Conservation (phyloP, 371 early-diverging fungal genomes). For the Entomophthora muscae region DNA sequence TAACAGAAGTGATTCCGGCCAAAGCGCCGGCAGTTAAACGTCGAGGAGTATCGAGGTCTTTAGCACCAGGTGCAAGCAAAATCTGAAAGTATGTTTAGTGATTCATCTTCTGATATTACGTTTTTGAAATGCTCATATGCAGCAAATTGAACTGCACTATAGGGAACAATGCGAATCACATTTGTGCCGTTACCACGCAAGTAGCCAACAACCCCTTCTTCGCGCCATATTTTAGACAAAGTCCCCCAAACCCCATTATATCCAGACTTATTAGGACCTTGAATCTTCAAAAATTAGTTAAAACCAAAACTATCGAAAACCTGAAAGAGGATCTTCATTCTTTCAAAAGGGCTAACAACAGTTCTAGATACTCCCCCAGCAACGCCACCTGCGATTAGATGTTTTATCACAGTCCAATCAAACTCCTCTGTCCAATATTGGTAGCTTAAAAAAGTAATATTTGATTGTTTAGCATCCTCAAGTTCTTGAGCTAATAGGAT, state of each 20-base stretch:
- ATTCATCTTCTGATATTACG: conserved; percentile 11
- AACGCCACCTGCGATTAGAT: conserved; percentile 73
- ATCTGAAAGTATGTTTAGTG: conserved; percentile 12
- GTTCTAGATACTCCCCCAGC: conserved; percentile 87
- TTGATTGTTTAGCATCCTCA: not conserved
- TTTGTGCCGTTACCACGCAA: conserved; percentile 90
- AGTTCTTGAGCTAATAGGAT: not conserved
- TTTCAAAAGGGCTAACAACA: conserved; percentile 80
- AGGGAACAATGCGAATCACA: conserved; percentile 79
- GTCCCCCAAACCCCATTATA: conserved; percentile 56
- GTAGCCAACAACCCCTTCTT: conserved; percentile 70
- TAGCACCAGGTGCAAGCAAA: conserved; percentile 42
- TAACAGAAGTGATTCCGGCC: conserved; percentile 66
- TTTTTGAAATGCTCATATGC: conserved; percentile 61
- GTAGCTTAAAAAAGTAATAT: not conserved
- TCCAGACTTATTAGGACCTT: conserved; percentile 42
- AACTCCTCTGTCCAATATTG: conserved; percentile 1
- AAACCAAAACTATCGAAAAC: conserved; percentile 17
- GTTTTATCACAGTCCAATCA: conserved; percentile 25
- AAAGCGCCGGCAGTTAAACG: conserved; percentile 62
- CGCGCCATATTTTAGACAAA: conserved; percentile 61
- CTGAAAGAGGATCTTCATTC: conserved; percentile 84
- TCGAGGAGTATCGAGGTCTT: conserved; percentile 50
- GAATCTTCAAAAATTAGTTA: conserved; percentile 26
- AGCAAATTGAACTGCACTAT: conserved; percentile 79